phyloP scores from a whole-genome alignment of 495 filamentous ascomycete genomes.

The Polyplosphaeria fusca region DNA sequence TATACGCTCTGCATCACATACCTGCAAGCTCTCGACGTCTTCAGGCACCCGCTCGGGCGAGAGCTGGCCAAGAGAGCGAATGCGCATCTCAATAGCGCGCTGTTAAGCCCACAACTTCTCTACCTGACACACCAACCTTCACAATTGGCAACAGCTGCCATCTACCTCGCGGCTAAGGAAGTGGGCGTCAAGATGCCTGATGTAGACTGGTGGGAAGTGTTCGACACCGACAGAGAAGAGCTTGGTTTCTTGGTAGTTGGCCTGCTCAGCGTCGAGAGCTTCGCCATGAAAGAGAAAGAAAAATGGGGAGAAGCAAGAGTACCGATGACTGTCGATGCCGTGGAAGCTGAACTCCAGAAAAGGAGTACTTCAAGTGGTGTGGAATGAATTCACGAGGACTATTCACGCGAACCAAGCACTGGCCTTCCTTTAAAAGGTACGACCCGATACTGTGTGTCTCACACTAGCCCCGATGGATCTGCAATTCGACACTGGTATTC shows the following conservation, averaged over 20 bases:
- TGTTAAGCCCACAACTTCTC: slow-evolving; percentile 82
- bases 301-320: slow-evolving; percentile 45
- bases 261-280: slow-evolving; percentile 75
- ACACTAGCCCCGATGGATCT: too few species aligned
- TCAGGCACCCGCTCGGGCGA: slow-evolving; percentile 37
- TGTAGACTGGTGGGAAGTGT: slow-evolving; percentile 93
- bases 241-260: slow-evolving; percentile 88
- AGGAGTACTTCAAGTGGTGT: slow-evolving; percentile 41
- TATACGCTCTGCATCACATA: slow-evolving; percentile 90
- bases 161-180: slow-evolving; percentile 86
- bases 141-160: slow-evolving; percentile 77
- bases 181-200: slow-evolving; percentile 71
- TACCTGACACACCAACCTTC: slow-evolving; percentile 91
- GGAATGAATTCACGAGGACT: slow-evolving; percentile 13
- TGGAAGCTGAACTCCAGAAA: slow-evolving; percentile 61
- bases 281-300: slow-evolving; percentile 54
- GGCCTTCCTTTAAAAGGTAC: too few species aligned
- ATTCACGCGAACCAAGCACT: too few species aligned
- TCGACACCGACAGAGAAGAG: slow-evolving; percentile 96
- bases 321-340: slow-evolving; percentile 51
- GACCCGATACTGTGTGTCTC: too few species aligned
- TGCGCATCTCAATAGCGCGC: slow-evolving; percentile 74
- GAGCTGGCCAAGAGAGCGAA: slow-evolving; percentile 60
- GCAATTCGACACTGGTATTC: too few species aligned
- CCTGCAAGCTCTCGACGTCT: slow-evolving; percentile 77